Evolutionary conservation across 1,139 yeast species (phyloP), one percentile per base, ranked within the genome.

Genomic region (Candida glucosophila): DNA sequence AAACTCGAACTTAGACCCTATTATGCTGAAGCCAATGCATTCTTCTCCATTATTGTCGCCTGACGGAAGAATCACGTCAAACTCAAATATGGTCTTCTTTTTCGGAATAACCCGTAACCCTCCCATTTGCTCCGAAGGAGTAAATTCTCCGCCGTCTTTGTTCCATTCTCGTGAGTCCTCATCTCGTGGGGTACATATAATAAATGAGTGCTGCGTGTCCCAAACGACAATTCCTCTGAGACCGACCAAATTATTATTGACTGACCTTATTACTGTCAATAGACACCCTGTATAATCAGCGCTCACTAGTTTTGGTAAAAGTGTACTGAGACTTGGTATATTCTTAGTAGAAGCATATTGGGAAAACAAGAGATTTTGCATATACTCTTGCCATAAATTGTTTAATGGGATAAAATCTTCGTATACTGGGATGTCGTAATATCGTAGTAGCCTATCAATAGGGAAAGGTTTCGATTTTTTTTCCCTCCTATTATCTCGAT

Each of bases 261-360:
- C 53, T 8, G 86, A 66, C 23, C 73, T 67, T 2, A 63, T 43
- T 0, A 88, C 90, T 11, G 65, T 61, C 13, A 88, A 34, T 22
- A 57, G 47, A 12, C 94, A 74, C 3, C 98, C 97, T 39, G 80
- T 81, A 49, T 69, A 82, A 43, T 90, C 98, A 1, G 95, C 90
- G 35, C 78, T 67, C 0, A 90, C 68, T 18, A 88, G 52, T 41
- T 78, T 77, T 4, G 73, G 59, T 13, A 78, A 49, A 1, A 67
- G 36, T 19, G 50, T 49, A 15, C 53, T 53, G 6, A 58, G 33
- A 6, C 40, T 40, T 1, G 61, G 58, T 12, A 52, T 32, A 12
- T 36, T 42, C 8, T 44, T 39, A n/a, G n/a, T n/a, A n/a, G n/a
- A n/a, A n/a, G n/a, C n/a, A 8, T 7, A 10, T 4, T 49, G 49